Percentiles rank a stretch among this genome's conserved stretches.
Conservation (phyloP, 345 rosid genomes). For the Citrus glauca region DNA sequence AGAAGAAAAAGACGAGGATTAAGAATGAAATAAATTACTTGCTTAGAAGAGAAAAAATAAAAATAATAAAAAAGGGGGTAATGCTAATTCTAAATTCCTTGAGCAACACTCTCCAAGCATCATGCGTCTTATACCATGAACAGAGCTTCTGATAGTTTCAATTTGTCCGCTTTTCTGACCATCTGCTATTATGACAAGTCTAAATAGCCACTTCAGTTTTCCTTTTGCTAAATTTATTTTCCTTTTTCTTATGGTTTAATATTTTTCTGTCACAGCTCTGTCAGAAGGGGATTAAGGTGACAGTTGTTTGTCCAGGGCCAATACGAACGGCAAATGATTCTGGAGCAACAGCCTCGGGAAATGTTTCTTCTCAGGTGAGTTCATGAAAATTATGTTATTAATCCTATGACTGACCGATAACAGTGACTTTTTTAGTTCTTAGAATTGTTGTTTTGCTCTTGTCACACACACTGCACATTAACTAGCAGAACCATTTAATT, state of each 20-base stretch:
- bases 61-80: background rate
- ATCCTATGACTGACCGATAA: background rate
- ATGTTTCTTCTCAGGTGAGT: slow-evolving; percentile 49
- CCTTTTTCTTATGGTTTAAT: slow-evolving; percentile 2
- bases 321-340: slow-evolving; percentile 61
- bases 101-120: background rate
- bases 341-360: slow-evolving; percentile 48
- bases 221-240: background rate
- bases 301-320: slow-evolving; percentile 95
- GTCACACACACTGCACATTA: background rate
- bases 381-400: background rate
- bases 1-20: background rate
- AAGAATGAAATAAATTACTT: background rate
- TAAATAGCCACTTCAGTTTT: background rate
- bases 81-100: background rate
- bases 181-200: background rate
- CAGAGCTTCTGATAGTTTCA: background rate
- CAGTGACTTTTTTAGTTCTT: background rate
- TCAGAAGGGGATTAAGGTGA: slow-evolving; percentile 85
- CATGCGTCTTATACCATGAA: background rate
- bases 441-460: background rate
- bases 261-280: slow-evolving; percentile 48
- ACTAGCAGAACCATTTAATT: background rate
- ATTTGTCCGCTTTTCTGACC: background rate
- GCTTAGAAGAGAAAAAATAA: background rate